phyloP scores from a whole-genome alignment of 768 basidiomycete species.

The Boletus fagicola region DNA sequence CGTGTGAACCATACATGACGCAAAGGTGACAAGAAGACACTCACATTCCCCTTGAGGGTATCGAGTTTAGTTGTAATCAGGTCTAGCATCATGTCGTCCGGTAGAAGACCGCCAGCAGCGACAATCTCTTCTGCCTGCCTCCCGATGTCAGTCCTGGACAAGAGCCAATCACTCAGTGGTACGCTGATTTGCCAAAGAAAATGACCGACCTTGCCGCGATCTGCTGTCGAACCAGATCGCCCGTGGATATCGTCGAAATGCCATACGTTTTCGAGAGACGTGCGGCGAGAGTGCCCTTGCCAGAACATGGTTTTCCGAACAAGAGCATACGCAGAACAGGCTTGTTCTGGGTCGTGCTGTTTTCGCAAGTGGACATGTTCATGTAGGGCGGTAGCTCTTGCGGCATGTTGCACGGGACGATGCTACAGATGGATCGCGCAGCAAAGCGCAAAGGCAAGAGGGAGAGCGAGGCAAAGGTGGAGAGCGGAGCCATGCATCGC shows the following conservation, averaged over 20 bases:
- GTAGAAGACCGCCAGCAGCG: constrained; percentile 68
- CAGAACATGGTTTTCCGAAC: constrained; percentile 63
- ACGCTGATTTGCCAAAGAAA: background rate
- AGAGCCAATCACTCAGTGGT: background rate
- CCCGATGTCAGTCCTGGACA: constrained; percentile 65
- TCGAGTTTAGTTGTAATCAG: constrained; percentile 72
- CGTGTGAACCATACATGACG: constrained; percentile 6
- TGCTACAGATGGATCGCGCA: constrained; percentile 19
- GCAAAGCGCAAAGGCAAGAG: constrained; percentile 1
- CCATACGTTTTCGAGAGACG: constrained; percentile 74
- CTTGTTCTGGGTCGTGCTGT: constrained; percentile 26
- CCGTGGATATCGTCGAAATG: constrained; percentile 72
- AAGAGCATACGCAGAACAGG: constrained; percentile 46
- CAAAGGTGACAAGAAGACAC: constrained; percentile 17
- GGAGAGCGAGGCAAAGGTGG: background rate
- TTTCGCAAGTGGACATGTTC: constrained; percentile 30
- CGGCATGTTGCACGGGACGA: constrained; percentile 22
- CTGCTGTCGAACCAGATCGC: constrained; percentile 80
- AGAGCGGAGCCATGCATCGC: constrained; percentile 7
- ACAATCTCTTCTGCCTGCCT: constrained; percentile 74
- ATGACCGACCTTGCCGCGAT: constrained; percentile 57
- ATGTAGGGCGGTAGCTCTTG: constrained; percentile 51
- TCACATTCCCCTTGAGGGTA: constrained; percentile 57
- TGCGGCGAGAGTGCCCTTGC: constrained; percentile 78
- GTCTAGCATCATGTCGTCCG: constrained; percentile 75